Evolutionary conservation across 352 stramenopile species (phyloP).

Genomic region (Globisporangium radiosum): DNA sequence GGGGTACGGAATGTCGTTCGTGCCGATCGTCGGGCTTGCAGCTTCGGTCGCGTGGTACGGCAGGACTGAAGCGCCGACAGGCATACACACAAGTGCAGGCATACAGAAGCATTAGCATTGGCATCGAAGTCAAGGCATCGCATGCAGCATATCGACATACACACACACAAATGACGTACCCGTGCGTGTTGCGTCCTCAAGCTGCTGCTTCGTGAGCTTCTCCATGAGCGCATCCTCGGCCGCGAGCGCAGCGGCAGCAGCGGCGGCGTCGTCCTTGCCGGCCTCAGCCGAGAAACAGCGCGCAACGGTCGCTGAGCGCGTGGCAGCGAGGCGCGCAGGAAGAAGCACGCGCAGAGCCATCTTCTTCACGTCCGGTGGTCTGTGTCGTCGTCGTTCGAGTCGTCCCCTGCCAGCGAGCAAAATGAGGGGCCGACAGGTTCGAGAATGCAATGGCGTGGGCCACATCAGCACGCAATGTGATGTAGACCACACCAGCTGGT

Average conservation of each 20-base stretch:
- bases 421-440: neutral
- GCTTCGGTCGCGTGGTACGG: conserved; percentile 50
- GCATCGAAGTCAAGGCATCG: too few species aligned
- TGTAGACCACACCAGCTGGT: too few species aligned
- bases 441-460: too few species aligned
- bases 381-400: neutral
- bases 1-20: conserved; percentile 50
- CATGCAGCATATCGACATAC: too few species aligned
- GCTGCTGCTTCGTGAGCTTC: conserved; percentile 29
- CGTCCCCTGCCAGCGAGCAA: neutral
- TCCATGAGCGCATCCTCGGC: conserved; percentile 46
- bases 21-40: conserved; percentile 38
- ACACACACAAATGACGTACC: conserved; percentile 20
- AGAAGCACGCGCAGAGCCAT: conserved; percentile 41
- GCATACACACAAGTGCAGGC: too few species aligned
- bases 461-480: too few species aligned
- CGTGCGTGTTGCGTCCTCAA: conserved; percentile 44
- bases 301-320: conserved; percentile 14
- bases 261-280: conserved; percentile 24
- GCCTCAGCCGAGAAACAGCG: conserved; percentile 43
- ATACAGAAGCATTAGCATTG: too few species aligned
- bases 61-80: conserved; percentile 27
- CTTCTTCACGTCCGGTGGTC: conserved; percentile 1
- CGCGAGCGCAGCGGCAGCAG: conserved; percentile 19
- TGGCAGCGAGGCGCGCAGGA: conserved; percentile 14